Conservation (phyloP, 495 filamentous ascomycete species). For the Aspergillus biplanus region DNA sequence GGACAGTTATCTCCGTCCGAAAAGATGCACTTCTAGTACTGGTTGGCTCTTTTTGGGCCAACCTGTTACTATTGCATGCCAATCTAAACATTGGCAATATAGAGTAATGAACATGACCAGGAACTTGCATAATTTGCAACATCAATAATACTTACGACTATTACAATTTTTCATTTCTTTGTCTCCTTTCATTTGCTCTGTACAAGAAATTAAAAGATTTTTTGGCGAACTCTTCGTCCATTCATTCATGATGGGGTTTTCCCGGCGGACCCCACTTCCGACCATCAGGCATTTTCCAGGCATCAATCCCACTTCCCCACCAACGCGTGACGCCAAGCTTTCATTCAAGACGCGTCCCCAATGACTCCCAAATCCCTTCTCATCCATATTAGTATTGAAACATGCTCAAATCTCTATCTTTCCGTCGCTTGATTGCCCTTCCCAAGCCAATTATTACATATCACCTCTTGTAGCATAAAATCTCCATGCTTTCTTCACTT, state of each 20-base stretch:
- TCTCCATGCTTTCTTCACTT: not conserved
- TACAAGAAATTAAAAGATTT: not conserved
- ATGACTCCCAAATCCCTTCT: not conserved
- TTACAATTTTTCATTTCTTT: not conserved
- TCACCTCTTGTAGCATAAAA: not conserved
- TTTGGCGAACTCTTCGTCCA: not conserved
- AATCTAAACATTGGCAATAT: conserved; percentile 54
- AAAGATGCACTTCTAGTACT: conserved; percentile 10
- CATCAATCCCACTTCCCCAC: conserved; percentile 13
- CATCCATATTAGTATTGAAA: not conserved
- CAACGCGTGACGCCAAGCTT: conserved; percentile 43
- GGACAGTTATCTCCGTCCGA: conserved; percentile 17
- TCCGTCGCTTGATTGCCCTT: not conserved
- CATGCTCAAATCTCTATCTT: not conserved
- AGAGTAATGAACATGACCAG: conserved; percentile 39
- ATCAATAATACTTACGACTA: not conserved
- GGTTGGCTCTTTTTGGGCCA: conserved; percentile 7
- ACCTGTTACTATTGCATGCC: conserved; percentile 31
- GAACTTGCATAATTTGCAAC: conserved; percentile 16
- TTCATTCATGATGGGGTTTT: not conserved
- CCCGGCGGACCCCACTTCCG: not conserved
- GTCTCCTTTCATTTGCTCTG: conserved; percentile 1
- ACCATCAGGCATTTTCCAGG: conserved; percentile 12
- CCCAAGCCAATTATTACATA: not conserved
- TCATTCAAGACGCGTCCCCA: conserved; percentile 17